Evolutionary conservation across 345 rosid species (phyloP), one percentile per base, ranked within the genome.

Genomic region (Aethionema arabicum): DNA sequence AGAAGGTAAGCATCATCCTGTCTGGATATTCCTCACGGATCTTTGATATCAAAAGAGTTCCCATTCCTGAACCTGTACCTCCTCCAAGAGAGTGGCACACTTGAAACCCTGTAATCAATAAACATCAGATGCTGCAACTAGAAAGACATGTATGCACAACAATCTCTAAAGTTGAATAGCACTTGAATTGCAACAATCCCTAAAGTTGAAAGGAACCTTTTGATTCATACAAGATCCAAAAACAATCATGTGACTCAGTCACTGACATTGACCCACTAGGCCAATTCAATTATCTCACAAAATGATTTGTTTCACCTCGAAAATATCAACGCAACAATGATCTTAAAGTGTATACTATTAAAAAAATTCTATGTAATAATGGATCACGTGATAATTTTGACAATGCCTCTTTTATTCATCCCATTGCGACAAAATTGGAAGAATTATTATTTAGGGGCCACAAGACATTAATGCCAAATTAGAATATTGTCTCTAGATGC

Each of bases 41-140:
- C 79, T 91, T 91, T 21, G 96, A 91, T 61, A 91, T 91, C 77
- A 91, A 65, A 3, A 91, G 85, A 2, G 98, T 91, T 74, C 98
- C 98, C 98, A 91, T 88, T 40, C 98, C 98, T 31, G 98, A 91
- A 14, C 98, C 98, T 12, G 98, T 91, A 52, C 98, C 98, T 60
- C 98, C 98, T 78, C 98, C 96, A 32, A 91, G 95, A 0, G 98
- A 91, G 70, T 91, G 98, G 68, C 98, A 91, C 48, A 91, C 95
- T 76, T 91, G 98, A 73, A 91, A 91, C 31, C 96, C 98, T 91
- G 59, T 41, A 33, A 52, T 37, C 1, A 50, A 0, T 0, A 33
- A 43, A 29, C 7, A n/a, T 0, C 11, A 65, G 10, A n/a, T n/a
- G n/a, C n/a, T n/a, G n/a, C n/a, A n/a, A n/a, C n/a, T n/a, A n/a